Evolutionary conservation across 1,139 yeast genomes (phyloP).

Genomic region (Wickerhamiella pararugosa): DNA sequence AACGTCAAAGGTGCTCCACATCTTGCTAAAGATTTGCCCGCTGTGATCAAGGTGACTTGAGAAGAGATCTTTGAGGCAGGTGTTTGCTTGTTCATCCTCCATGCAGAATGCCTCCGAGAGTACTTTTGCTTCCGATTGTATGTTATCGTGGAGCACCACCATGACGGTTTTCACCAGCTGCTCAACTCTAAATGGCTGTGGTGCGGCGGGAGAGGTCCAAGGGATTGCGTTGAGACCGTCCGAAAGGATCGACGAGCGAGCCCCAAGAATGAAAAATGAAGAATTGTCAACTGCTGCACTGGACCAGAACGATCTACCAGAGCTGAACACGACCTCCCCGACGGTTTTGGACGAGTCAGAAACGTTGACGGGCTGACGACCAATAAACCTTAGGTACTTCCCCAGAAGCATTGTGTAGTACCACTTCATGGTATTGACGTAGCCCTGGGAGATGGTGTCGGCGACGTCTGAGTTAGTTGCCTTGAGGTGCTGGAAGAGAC

Average conservation of each 20-base stretch:
- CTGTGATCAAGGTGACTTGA: constrained; percentile 38
- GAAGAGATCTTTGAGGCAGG: constrained; percentile 32
- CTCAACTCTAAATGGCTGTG: constrained; percentile 11
- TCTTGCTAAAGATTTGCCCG: constrained; percentile 33
- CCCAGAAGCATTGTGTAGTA: constrained; percentile 70
- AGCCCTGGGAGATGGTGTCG: constrained; percentile 62
- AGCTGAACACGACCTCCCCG: constrained; percentile 6
- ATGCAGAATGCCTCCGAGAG: constrained; percentile 1
- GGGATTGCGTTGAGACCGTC: constrained; percentile 1
- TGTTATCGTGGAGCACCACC: constrained; percentile 12
- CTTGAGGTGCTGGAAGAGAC: constrained; percentile 42
- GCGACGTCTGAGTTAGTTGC: constrained; percentile 50
- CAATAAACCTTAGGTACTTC: constrained; percentile 57
- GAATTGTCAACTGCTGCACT: neutral
- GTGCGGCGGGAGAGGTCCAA: constrained; percentile 8
- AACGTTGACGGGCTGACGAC: constrained; percentile 29
- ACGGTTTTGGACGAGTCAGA: constrained; percentile 6
- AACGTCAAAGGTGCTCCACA: constrained; percentile 47
- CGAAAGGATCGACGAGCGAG: constrained; percentile 13
- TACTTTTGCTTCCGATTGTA: constrained; percentile 9
- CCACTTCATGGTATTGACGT: constrained; percentile 83
- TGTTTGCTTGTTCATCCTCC: neutral
- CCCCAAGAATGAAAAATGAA: constrained; percentile 13
- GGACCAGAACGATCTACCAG: constrained; percentile 6
- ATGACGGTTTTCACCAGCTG: constrained; percentile 14